Percentiles rank a stretch among this genome's conserved stretches.
Conservation (phyloP, 768 basidiomycete genomes). For the Russula sp. region DNA sequence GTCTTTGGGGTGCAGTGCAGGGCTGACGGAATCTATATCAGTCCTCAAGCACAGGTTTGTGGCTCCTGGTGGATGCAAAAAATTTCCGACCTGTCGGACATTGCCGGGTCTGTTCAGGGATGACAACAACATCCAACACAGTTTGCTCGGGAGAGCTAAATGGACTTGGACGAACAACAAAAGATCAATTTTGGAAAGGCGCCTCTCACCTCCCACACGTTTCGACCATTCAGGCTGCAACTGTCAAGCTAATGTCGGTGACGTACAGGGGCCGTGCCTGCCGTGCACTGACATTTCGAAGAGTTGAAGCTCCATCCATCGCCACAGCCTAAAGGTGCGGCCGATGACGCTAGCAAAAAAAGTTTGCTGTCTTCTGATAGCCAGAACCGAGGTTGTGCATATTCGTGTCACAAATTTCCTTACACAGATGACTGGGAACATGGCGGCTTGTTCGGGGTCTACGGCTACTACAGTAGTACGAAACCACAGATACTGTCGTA, state of each 20-base stretch:
- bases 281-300: neutral
- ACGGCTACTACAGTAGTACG: neutral
- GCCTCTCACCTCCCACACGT: neutral
- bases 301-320: conserved; percentile 1
- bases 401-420: neutral
- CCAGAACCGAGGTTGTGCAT: neutral
- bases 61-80: neutral
- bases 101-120: neutral
- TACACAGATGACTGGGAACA: neutral
- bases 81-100: neutral
- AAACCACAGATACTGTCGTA: neutral
- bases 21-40: no score
- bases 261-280: neutral
- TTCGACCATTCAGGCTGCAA: no score
- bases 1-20: no score
- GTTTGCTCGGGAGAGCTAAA: neutral
- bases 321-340: neutral
- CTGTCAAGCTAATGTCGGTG: neutral
- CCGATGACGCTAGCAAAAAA: conserved; percentile 1
- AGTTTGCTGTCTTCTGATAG: neutral
- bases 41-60: neutral
- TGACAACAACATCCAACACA: neutral
- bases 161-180: conserved; percentile 2
- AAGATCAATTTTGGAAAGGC: no score
- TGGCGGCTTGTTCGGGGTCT: neutral